phyloP scores from a whole-genome alignment of 345 rosid genomes.

The Citrus glauca region DNA sequence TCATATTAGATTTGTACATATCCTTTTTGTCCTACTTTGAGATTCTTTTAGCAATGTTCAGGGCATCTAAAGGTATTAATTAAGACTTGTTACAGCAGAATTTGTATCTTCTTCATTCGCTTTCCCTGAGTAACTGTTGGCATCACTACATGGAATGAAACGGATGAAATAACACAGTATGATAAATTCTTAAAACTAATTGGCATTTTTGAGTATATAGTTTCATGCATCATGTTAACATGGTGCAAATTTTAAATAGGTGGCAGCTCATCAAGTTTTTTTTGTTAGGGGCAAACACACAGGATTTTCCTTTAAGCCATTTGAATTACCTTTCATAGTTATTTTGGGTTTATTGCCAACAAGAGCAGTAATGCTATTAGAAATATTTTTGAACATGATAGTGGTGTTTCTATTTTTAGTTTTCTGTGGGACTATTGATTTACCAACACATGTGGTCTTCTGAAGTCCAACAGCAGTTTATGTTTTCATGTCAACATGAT shows the following conservation, averaged over 20 bases:
- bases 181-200: no score
- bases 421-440: background rate
- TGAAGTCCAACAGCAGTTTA: background rate
- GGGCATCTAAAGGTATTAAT: no score
- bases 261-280: background rate
- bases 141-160: no score
- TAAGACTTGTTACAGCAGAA: background rate
- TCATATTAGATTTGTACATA: background rate
- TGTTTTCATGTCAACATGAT: background rate
- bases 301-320: background rate
- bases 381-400: background rate
- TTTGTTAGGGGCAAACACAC: background rate
- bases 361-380: background rate
- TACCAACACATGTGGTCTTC: background rate
- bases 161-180: no score
- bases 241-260: background rate
- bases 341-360: background rate
- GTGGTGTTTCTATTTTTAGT: background rate
- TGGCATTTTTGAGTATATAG: no score
- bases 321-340: background rate
- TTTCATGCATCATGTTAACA: background rate
- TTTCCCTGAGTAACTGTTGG: background rate
- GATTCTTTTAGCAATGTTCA: background rate
- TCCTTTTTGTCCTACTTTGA: background rate
- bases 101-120: background rate